Conservation (phyloP, 2,329 filamentous ascomycete genomes). For the Xylariales sp. region DNA sequence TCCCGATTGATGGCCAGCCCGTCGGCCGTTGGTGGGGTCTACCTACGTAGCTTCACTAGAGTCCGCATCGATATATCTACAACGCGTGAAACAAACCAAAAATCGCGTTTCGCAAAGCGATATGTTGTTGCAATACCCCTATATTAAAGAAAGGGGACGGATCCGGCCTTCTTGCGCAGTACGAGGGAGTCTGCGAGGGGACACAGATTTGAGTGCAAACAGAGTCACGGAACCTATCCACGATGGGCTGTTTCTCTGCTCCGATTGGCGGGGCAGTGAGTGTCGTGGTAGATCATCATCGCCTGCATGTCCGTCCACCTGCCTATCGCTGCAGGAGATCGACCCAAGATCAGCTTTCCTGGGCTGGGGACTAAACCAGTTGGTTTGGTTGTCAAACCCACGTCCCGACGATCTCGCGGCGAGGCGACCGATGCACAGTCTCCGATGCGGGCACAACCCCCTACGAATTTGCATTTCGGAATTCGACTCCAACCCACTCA, state of each 20-base stretch:
- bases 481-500: background rate
- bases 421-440: background rate
- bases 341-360: slow-evolving; percentile 1
- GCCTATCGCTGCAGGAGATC: slow-evolving; percentile 37
- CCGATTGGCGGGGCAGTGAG: slow-evolving; percentile 22
- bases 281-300: slow-evolving; percentile 23
- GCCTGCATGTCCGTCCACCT: slow-evolving; percentile 25
- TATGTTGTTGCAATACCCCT: background rate
- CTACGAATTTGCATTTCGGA: background rate
- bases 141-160: background rate
- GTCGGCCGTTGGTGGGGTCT: slow-evolving; percentile 15
- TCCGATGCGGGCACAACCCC: background rate
- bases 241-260: slow-evolving; percentile 12
- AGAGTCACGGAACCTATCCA: slow-evolving; percentile 8
- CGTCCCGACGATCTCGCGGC: slow-evolving; percentile 13
- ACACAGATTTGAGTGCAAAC: background rate
- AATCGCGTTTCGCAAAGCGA: background rate
- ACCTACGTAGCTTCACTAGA: background rate
- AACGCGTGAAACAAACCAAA: no score
- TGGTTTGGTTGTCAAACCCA: background rate
- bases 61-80: no score
- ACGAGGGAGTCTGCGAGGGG: background rate
- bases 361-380: background rate
- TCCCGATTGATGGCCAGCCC: slow-evolving; percentile 30
- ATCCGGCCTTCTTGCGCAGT: background rate